Percentiles rank a stretch among this genome's conserved stretches.
phyloP scores from a whole-genome alignment of 169 alveolate genomes.

The Plasmodium ovale region DNA sequence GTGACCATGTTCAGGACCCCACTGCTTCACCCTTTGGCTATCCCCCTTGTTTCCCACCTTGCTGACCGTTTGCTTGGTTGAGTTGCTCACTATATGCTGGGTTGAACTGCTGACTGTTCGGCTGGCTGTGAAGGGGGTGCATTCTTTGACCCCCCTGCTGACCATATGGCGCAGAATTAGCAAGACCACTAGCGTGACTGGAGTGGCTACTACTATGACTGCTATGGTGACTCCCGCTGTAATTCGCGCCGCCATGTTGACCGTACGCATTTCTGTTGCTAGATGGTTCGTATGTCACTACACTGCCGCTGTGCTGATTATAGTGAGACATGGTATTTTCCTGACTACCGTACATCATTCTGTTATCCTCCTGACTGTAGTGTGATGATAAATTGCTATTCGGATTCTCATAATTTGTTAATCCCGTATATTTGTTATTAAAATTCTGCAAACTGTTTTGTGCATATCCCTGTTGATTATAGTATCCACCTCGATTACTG shows the following conservation, averaged over 20 bases:
- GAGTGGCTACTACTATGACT: background rate
- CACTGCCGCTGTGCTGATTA: conserved; percentile 30
- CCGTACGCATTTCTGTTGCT: conserved; percentile 24
- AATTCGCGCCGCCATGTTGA: background rate
- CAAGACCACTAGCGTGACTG: background rate
- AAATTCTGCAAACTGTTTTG: conserved; percentile 21
- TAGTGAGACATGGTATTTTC: conserved; percentile 29
- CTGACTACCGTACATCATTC: background rate
- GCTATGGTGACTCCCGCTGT: background rate
- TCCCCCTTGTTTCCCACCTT: background rate
- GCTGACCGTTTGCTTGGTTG: conserved; percentile 49
- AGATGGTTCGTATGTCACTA: conserved; percentile 10
- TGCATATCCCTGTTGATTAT: conserved; percentile 20
- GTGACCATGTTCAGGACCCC: too few relatives aligned
- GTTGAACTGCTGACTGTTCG: conserved; percentile 64
- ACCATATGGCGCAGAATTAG: background rate
- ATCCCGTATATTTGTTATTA: background rate
- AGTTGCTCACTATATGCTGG: too few relatives aligned
- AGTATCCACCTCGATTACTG: background rate
- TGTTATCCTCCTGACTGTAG: conserved; percentile 28
- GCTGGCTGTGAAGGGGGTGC: conserved; percentile 14
- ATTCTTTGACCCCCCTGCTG: background rate
- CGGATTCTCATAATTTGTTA: conserved; percentile 11
- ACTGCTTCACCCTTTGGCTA: background rate
- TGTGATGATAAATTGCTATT: conserved; percentile 24